Evolutionary conservation across 495 filamentous ascomycete genomes (phyloP), one percentile per base, ranked within the genome.

Genomic region (Aspergillus conjunctus): DNA sequence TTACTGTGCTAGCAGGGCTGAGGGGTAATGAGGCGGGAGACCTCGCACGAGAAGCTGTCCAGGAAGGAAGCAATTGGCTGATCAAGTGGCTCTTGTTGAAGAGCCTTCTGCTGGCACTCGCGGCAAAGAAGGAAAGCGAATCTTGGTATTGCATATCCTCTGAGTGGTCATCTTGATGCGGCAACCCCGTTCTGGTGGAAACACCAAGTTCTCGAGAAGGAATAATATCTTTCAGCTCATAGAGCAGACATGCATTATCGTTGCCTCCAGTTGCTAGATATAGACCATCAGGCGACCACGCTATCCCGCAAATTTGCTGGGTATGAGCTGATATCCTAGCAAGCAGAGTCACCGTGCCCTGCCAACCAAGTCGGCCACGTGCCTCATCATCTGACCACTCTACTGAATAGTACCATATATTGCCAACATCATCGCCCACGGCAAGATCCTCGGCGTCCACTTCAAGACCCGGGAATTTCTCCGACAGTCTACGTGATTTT

Each of bases 281-380:
- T 0, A 80, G 77, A 1, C 91, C 90, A 66, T 91, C 85, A 30
- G 77, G 78, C 2, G 91, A 96, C 92, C 94, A 98, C 1, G 91
- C 81, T 12, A 98, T 79, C 4, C 94, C 93, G 70, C 94, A 98
- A 21, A 98, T 87, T 66, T 97, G 93, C 70, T 97, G 92, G 8
- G 78, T 84, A 74, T 98, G 95, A 2, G 91, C 85, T 6, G 79
- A 78, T 56, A 98, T 88, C 61, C 87, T 86, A 12, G 87, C 89
- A 41, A 96, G 72, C 22, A 97, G 75, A 2, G 82, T 90, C 81
- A 97, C 87, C 10, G 85, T 77, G 14, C 93, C 91, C 32, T 82
- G 79, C 91, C 91, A 94, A 59, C 83, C 84, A 67, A 77, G 81
- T 22, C 83, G 69, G 30, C 76, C 74, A 53, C 67, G 60, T 15